Evolutionary conservation across 306 rosid genomes (phyloP), one percentile per base, ranked within the genome.

Genomic region (Lithocarpus polystachyus): DNA sequence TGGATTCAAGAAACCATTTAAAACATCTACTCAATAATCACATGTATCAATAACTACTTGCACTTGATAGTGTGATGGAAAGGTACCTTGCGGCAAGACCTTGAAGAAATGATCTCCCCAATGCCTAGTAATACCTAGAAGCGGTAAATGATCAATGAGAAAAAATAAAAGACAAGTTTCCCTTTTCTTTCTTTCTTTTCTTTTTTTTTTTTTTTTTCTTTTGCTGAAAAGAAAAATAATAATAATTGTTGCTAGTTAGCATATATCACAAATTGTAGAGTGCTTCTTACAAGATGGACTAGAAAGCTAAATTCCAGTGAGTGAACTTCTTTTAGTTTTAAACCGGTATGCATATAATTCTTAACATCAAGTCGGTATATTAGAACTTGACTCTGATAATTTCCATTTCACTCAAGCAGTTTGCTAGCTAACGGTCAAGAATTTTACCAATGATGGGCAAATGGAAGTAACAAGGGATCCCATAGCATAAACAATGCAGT

Each of bases 391-490:
- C 53, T 48, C 53, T 48, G 17, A 48, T 12, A 48, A 48, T 48
- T 48, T 48, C 1, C 53, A 48, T 48, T 11, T 3, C 53, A 3
- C 14, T 48, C 4, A 8, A 14, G 40, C 40, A 75, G 45, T 18
- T 40, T 61, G 68, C 65, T 17, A 17, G 40, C 73, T 14, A 71
- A 45, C 10, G 60, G 77, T 79, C 73, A 74, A 82, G 76, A 64
- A 80, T 69, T 59, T 81, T 89, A 94, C 98, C 98, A 92, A 80
- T 22, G 98, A 94, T 73, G 98, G 98, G 79, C 98, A 92, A 73
- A 90, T 80, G 61, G 97, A 94, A 56, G 98, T 94, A 80, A 91
- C 91, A 81, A 94, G 97, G 62, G 98, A 94, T 45, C 98, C 98
- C 97, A 94, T 94, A 62, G 97, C 98, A 87, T 92, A 94, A 62